Conservation (phyloP, 2,329 filamentous ascomycete genomes). For the Exophiala viscosa region DNA sequence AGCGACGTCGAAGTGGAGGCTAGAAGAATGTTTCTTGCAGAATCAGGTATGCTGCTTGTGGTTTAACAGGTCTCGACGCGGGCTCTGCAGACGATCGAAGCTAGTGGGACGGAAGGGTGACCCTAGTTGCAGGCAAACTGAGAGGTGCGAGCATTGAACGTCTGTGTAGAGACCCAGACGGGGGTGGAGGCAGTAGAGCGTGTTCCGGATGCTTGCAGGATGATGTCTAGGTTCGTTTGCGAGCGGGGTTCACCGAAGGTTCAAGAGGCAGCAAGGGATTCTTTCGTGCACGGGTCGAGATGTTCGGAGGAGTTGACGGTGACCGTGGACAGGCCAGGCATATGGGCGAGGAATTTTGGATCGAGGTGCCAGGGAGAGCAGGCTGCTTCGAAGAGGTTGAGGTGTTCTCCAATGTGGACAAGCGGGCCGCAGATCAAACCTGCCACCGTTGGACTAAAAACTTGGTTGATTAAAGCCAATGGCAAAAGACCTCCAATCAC, state of each 20-base stretch:
- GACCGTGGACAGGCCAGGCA: conserved; percentile 1
- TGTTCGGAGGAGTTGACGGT: conserved; percentile 1
- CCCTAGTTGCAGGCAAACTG: background rate
- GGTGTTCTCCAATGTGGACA: background rate
- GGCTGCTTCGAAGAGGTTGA: conserved; percentile 5
- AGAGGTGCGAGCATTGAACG: conserved; percentile 5
- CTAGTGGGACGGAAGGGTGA: background rate
- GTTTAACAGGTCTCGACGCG: conserved; percentile 11
- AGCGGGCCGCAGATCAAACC: conserved; percentile 14
- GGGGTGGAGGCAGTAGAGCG: background rate
- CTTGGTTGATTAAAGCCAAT: background rate
- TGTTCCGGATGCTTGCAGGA: conserved; percentile 20
- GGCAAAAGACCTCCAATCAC: conserved; percentile 7
- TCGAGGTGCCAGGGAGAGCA: conserved; percentile 6
- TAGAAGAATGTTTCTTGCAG: background rate
- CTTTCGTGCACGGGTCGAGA: conserved; percentile 5
- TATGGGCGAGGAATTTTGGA: background rate
- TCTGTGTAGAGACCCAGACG: conserved; percentile 9
- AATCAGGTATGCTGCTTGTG: conserved; percentile 14
- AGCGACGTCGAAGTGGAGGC: background rate
- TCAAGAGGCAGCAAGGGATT: conserved; percentile 4
- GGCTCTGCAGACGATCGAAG: conserved; percentile 6
- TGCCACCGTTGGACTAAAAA: conserved; percentile 18
- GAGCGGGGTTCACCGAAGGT: conserved; percentile 15
- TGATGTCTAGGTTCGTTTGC: conserved; percentile 9